Conservation (phyloP, 345 rosid species). For the Gossypium raimondii region DNA sequence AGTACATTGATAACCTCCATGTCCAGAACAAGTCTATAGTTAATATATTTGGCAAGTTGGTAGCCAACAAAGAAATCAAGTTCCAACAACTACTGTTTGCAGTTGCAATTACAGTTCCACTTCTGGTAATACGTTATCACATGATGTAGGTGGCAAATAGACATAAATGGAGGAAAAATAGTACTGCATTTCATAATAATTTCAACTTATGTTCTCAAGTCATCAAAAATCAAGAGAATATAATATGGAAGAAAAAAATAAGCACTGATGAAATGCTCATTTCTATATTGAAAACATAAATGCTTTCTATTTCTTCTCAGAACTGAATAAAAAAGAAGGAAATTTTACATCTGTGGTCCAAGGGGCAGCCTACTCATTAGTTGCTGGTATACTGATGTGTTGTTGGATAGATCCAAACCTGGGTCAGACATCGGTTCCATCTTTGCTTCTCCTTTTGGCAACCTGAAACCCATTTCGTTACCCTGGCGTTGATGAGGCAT, state of each 20-base stretch:
- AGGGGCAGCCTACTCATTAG: slow-evolving; percentile 81
- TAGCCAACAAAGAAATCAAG: too few relatives aligned
- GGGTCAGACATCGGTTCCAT: slow-evolving; percentile 67
- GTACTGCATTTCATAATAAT: background rate
- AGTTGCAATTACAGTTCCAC: background rate
- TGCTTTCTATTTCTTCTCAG: slow-evolving; percentile 5
- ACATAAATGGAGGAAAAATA: background rate
- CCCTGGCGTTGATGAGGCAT: slow-evolving; percentile 46
- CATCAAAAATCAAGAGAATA: slow-evolving; percentile 8
- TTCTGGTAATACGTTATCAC: background rate
- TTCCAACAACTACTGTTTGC: too few relatives aligned
- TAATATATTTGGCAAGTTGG: too few relatives aligned
- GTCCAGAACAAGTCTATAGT: too few relatives aligned
- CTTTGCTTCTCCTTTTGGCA: slow-evolving; percentile 81
- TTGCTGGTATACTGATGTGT: slow-evolving; percentile 62
- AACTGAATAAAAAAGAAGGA: background rate
- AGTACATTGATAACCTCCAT: too few relatives aligned
- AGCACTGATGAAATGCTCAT: slow-evolving; percentile 12
- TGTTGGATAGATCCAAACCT: slow-evolving; percentile 48
- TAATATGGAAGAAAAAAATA: too few relatives aligned
- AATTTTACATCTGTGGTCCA: slow-evolving; percentile 56
- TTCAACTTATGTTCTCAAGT: slow-evolving; percentile 7
- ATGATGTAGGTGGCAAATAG: background rate
- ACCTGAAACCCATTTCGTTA: slow-evolving; percentile 52
- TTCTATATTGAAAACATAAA: background rate